Evolutionary conservation across 2,329 filamentous ascomycete genomes (phyloP).

Genomic region (Neofusicoccum sp.): DNA sequence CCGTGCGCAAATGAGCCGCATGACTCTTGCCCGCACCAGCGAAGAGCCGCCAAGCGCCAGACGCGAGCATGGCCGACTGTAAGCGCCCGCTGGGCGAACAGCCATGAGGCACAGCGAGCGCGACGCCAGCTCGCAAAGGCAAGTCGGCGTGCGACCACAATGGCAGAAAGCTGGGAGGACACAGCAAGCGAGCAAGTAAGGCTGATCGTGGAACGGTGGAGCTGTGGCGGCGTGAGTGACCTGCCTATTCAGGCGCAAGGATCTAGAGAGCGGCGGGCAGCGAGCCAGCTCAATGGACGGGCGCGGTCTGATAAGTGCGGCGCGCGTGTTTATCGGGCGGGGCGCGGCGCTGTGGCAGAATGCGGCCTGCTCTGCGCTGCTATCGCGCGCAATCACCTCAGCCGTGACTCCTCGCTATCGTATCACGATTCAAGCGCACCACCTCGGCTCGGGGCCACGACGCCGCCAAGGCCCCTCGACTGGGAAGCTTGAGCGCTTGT

Average conservation of each 20-base stretch:
- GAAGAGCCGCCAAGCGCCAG: too few relatives aligned
- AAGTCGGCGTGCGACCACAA: background rate
- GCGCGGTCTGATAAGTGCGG: background rate
- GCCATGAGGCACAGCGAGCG: background rate
- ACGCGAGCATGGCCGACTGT: background rate
- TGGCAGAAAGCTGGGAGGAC: background rate
- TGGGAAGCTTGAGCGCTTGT: background rate
- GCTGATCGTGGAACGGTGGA: too few relatives aligned
- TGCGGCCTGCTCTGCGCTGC: background rate
- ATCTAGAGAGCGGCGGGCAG: background rate
- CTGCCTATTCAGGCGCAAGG: background rate
- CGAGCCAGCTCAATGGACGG: background rate
- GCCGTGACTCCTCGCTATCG: background rate
- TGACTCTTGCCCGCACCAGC: too few relatives aligned
- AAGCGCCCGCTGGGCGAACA: background rate
- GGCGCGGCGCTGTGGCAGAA: background rate
- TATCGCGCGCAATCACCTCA: background rate
- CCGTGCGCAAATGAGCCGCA: too few relatives aligned
- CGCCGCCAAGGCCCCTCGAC: background rate
- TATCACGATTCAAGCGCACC: background rate
- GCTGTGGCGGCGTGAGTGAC: background rate
- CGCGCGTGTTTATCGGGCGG: background rate
- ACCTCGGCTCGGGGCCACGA: background rate
- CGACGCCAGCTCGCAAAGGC: background rate
- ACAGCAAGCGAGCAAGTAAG: background rate